phyloP scores from a whole-genome alignment of 371 early-diverging fungal genomes.

The Lichtheimia ramosa region DNA sequence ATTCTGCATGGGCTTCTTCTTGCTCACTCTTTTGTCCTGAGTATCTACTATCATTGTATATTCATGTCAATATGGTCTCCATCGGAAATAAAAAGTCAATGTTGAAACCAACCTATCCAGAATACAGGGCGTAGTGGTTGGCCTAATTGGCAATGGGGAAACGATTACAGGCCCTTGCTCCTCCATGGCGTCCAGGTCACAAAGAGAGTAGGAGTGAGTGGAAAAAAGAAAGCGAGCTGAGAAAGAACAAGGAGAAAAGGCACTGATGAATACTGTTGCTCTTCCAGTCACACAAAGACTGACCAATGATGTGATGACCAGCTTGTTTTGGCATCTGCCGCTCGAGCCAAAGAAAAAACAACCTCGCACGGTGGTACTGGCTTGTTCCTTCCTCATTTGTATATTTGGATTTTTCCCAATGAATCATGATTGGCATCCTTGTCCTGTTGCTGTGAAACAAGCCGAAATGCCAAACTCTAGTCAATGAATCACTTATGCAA shows the following conservation, averaged over 20 bases:
- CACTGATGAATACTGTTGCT: too few relatives aligned
- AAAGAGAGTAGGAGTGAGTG: neutral
- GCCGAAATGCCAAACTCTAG: too few relatives aligned
- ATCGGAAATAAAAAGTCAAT: neutral
- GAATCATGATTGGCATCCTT: too few relatives aligned
- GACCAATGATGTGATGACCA: too few relatives aligned
- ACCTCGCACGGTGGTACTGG: neutral
- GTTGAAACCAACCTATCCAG: neutral
- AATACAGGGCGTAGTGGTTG: neutral
- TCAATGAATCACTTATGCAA: too few relatives aligned
- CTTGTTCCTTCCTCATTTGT: too few relatives aligned
- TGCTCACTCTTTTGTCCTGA: slow-evolving; percentile 8
- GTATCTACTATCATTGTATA: neutral
- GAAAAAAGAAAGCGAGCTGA: neutral
- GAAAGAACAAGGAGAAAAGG: neutral
- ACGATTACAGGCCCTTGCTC: slow-evolving; percentile 1
- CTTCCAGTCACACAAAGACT: too few relatives aligned
- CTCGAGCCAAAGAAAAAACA: neutral
- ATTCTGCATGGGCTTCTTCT: slow-evolving; percentile 4
- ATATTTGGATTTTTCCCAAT: too few relatives aligned
- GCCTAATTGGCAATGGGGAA: slow-evolving; percentile 9
- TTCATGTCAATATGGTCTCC: neutral
- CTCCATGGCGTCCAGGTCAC: neutral
- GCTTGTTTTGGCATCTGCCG: too few relatives aligned
- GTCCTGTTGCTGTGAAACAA: too few relatives aligned